phyloP scores from a whole-genome alignment of 495 filamentous ascomycete genomes.

The Daldinia bambusicola region DNA sequence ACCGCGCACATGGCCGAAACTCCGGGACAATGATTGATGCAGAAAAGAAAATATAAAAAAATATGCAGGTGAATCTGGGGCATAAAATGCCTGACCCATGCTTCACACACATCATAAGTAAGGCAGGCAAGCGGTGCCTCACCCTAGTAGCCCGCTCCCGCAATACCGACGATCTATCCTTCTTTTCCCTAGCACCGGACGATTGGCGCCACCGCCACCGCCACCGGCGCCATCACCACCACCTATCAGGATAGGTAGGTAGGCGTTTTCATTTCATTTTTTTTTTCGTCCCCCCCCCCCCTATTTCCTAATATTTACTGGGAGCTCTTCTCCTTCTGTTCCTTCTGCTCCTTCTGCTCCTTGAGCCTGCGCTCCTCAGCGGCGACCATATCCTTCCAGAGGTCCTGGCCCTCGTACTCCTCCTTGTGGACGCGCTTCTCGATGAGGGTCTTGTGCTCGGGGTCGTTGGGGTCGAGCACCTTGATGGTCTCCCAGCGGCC shows the following conservation, averaged over 20 bases:
- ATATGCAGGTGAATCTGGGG: constrained; percentile 19
- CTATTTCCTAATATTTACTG: no score
- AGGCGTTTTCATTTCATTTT: no score
- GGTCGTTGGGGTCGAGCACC: constrained; percentile 77
- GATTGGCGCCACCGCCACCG: no score
- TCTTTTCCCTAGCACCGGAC: background rate
- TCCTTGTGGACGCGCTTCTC: constrained; percentile 78
- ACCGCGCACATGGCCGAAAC: constrained; percentile 17
- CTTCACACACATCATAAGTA: background rate
- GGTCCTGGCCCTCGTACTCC: constrained; percentile 79
- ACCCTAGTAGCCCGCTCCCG: background rate
- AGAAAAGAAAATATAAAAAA: constrained; percentile 8
- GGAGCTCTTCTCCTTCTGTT: constrained; percentile 45
- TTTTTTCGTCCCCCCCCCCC: no score
- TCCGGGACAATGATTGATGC: constrained; percentile 38
- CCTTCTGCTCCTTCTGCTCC: constrained; percentile 60
- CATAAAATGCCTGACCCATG: constrained; percentile 6
- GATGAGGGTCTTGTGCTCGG: constrained; percentile 74
- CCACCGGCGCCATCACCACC: background rate
- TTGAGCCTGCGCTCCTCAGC: constrained; percentile 77
- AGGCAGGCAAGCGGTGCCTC: background rate
- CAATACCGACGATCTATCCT: background rate
- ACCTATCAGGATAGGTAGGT: background rate
- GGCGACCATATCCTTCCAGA: constrained; percentile 91
- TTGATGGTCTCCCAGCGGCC: constrained; percentile 80